Percentiles rank a stretch among this genome's conserved stretches.
These are phyloP conservation scores for Rhypophila decipiens DNA, from an alignment of 495 filamentous ascomycete species.

Conservation along the genomic window DNA sequence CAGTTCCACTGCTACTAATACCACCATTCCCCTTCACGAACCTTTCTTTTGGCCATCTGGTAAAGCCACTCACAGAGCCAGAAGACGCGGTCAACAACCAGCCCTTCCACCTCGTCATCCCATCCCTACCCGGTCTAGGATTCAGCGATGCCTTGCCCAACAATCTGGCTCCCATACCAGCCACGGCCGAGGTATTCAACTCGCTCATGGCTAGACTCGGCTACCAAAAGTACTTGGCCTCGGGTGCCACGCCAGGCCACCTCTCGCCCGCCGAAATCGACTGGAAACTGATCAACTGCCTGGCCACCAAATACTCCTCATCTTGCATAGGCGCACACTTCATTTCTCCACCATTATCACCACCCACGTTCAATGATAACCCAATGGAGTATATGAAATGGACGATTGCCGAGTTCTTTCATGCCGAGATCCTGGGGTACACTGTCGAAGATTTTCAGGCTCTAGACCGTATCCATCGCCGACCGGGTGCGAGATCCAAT, in stretches of 20 bases:
- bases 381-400: conserved; percentile 39
- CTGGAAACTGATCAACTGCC: conserved; percentile 51
- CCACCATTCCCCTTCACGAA: conserved; percentile 68
- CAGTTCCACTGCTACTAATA: conserved; percentile 55
- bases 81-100: conserved; percentile 36
- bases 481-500: not conserved
- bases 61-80: conserved; percentile 49
- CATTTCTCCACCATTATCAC: conserved; percentile 37
- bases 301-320: conserved; percentile 45
- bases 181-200: conserved; percentile 55
- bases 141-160: conserved; percentile 55
- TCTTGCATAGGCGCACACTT: conserved; percentile 59
- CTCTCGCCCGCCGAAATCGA: conserved; percentile 38
- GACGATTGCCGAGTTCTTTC: conserved; percentile 34
- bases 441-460: conserved; percentile 27
- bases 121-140: conserved; percentile 67
- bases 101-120: conserved; percentile 62
- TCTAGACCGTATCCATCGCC: not conserved
- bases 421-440: conserved; percentile 36
- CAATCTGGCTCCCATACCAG: conserved; percentile 47
- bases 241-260: conserved; percentile 27
- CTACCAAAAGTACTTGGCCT: conserved; percentile 58
- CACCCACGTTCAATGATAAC: conserved; percentile 24
- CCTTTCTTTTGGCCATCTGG: conserved; percentile 57
- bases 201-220: conserved; percentile 61